A percentile compares a stretch with the other conserved stretches of the same genome.
phyloP scores from a whole-genome alignment of 768 basidiomycete species.

The Cytidiella melzeri region DNA sequence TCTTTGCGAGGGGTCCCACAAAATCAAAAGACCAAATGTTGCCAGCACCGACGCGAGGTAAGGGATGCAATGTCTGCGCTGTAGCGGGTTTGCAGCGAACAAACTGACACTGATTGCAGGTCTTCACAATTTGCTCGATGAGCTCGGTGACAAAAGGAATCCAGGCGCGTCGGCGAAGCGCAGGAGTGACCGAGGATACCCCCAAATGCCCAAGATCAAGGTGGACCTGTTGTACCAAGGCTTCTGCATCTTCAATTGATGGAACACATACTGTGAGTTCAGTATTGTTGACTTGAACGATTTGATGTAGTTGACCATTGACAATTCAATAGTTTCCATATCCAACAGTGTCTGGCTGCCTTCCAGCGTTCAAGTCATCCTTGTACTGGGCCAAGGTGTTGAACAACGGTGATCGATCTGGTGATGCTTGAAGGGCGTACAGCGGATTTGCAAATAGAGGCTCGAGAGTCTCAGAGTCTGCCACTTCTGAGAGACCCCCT shows the following conservation, averaged over 20 bases:
- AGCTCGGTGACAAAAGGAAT: conserved; percentile 2
- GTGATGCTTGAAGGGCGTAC: neutral
- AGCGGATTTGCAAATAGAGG: conserved; percentile 12
- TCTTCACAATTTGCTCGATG: conserved; percentile 10
- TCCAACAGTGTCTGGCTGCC: neutral
- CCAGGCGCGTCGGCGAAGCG: conserved; percentile 8
- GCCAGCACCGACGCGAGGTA: conserved; percentile 15
- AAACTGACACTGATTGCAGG: conserved; percentile 19
- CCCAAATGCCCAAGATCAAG: conserved; percentile 17
- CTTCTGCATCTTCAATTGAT: neutral
- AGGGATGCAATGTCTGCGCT: conserved; percentile 17
- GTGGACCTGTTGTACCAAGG: conserved; percentile 5
- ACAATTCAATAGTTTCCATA: neutral
- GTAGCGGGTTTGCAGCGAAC: conserved; percentile 9
- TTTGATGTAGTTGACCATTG: neutral
- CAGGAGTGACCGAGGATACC: conserved; percentile 10
- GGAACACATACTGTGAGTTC: neutral
- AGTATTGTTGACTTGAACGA: neutral
- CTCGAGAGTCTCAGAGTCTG: conserved; percentile 13
- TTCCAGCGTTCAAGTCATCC: neutral
- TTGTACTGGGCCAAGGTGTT: neutral
- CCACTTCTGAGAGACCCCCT: conserved; percentile 11
- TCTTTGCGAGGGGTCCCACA: conserved; percentile 15
- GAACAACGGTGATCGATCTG: neutral
- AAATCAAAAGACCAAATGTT: conserved; percentile 19